phyloP scores from a whole-genome alignment of 1,284 basidiomycete genomes.

The Ceratobasidium sp. region DNA sequence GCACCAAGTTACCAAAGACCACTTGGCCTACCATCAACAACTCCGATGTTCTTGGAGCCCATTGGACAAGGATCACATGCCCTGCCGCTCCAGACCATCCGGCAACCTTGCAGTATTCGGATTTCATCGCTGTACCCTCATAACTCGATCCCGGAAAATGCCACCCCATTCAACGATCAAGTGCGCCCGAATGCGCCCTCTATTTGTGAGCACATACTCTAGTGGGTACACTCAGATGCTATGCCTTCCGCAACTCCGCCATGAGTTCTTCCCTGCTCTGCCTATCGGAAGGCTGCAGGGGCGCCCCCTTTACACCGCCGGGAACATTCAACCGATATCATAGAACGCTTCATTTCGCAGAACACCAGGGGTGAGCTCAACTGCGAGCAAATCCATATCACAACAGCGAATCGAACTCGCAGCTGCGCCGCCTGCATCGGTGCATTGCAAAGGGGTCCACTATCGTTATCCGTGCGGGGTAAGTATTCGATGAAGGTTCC shows the following conservation, averaged over 20 bases:
- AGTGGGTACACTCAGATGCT: too few relatives aligned
- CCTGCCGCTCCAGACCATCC: slow-evolving; percentile 6
- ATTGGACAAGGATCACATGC: not conserved
- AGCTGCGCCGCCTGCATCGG: too few relatives aligned
- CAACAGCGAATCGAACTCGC: not conserved
- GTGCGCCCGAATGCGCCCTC: not conserved
- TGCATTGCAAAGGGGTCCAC: too few relatives aligned
- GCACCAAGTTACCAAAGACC: too few relatives aligned
- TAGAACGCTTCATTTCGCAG: not conserved
- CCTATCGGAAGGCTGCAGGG: slow-evolving; percentile 6
- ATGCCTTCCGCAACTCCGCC: not conserved
- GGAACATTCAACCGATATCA: not conserved
- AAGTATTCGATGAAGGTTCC: too few relatives aligned
- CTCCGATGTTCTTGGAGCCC: not conserved
- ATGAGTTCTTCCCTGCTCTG: not conserved
- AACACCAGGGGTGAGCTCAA: not conserved
- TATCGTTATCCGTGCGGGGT: too few relatives aligned
- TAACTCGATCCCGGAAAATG: not conserved
- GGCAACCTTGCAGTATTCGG: not conserved
- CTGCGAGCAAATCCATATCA: not conserved
- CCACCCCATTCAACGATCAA: not conserved
- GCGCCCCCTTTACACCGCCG: too few relatives aligned
- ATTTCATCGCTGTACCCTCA: not conserved
- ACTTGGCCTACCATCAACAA: not conserved
- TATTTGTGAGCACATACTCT: too few relatives aligned